Base-by-base conservation (phyloP, 2,329 filamentous ascomycete species). In the Diaporthe capsici region DNA sequence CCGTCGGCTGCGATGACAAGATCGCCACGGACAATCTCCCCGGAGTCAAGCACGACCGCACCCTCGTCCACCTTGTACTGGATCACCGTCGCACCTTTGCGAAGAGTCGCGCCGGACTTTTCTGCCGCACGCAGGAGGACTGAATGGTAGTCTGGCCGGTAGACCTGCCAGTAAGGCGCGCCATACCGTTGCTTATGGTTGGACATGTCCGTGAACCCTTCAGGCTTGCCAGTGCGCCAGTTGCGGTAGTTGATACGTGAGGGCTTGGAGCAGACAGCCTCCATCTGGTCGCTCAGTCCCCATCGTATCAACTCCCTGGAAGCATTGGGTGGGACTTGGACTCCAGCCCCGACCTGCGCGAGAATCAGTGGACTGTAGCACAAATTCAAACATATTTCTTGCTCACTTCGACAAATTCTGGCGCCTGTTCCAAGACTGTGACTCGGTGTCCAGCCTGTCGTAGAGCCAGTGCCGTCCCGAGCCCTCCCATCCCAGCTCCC, bases 141-240 rank as follows among this genome's bases (percentile, higher is more conserved):
- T 17, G 71, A 63, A 42, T 76, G 75, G 28, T 76, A 76, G 31
- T 76, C 75, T 25, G 75, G 75, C 49, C 75, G 44, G 75, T 76
- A 76, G 15, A 76, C 63, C 22, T 76, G 75, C 75, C 75, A 76
- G 47, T 76, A 76, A n/a, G 75, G 75, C 6, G 71, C 75, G 0
- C 67, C 61, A 25, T 76, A 76, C 31, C 39, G 15, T 10, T 70
- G 34, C 22, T 51, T 65, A 22, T 76, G 75, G 20, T 39, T 58
- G 0, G 63, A 76, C 25, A 76, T 63, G 57, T 74, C 71, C 5
- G 75, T 76, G 39, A 55, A 76, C 4, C 75, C 75, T n/a, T 76
- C 61, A 9, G 75, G 53, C 47, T 39, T 57, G 4, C 63, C 75
- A 9, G 75, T 76, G 9, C 31, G 51, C 75, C 75, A 76, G 20